Evolutionary conservation across 768 basidiomycete species (phyloP), one percentile per base, ranked within the genome.

Genomic region (Kondoa subrosea): DNA sequence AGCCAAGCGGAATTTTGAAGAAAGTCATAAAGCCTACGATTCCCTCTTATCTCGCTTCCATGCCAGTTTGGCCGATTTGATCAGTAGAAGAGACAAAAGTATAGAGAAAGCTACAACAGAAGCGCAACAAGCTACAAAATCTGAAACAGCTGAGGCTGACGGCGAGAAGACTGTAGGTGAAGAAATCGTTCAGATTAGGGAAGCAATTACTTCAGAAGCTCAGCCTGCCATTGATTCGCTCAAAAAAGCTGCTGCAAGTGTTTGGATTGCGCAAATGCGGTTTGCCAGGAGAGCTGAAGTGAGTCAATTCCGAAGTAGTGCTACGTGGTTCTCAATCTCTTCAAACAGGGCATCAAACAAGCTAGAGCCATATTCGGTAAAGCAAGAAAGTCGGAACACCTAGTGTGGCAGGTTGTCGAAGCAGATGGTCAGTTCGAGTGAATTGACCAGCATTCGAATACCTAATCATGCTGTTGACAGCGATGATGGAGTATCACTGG

Each of bases 401-500:
- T 77, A 64, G 75, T 88, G 17, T 97, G 95, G 95, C 87, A 92
- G 74, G 87, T 90, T 0, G 93, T 86, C 73, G 92, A 97, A 76
- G 87, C 91, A 57, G 85, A 89, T 66, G 91, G 91, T 92, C 70
- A 34, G 81, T 75, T 63, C 15, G 8, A 66, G 66, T 29, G 64
- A 40, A 33, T 56, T 56, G 31, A 40, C 31, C 21, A 4, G n/a
- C n/a, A n/a, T n/a, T n/a, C n/a, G n/a, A n/a, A 26, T 31, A 26
- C 14, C 33, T 21, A 66, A n/a, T 12, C 30, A 12, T 8, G 26
- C 31, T 31, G 58, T 57, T 15, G 21, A 21, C 75, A 91, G 95
- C 95, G 0, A 76, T 92, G 72, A 88, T 93, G 84, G 95, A 97
- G 76, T 95, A 95, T 74, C 91, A 95, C 76, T 83, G 83, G 75